Evolutionary conservation across 176 grass and related monocot species (phyloP), one percentile per base, ranked within the genome.

Genomic region (Aegilops tauschii): DNA sequence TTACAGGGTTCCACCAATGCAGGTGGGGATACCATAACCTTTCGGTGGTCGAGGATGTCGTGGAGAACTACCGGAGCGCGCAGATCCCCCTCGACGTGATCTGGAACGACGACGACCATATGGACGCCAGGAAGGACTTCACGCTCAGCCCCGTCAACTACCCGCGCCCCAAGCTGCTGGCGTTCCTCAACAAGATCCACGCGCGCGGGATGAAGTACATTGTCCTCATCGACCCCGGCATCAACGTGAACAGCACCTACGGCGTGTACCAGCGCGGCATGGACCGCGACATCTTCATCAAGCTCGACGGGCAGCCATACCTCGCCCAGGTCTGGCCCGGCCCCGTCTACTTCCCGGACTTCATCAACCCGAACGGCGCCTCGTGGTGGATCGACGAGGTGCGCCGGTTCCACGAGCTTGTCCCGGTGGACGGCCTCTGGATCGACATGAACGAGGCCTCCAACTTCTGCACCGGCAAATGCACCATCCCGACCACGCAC

Each of bases 401-500:
- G 13, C 36, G 80, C 30, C 93, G 92, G 84, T 98, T 98, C 63
- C 93, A 98, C 64, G 84, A 96, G 0, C 85, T 98, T 12, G 96
- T 98, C 4, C 93, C 96, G 0, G 93, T 95, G 1, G 93, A 96
- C 11, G 93, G 96, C 40, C 86, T 98, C 9, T 98, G 96, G 96
- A 98, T 98, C 7, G 96, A 98, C 78, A 98, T 98, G 96, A 98
- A 98, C 6, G 96, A 98, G 88, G 96, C 81, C 27, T 98, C 96
- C 29, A 98, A 98, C 69, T 98, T 98, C 62, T 98, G 96, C 58
- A 98, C 92, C 1, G 96, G 96, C 28, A 94, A 98, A 72, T 98
- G 96, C 79, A 83, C 82, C 1, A 81, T 98, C 12, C 96, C 93
- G 9, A 96, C 71, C 31, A 92, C 66, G 0, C 93, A 95, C 39